Percentiles rank a stretch among this genome's conserved stretches.
phyloP scores from a whole-genome alignment of 305 asterid genomes.

The Fraxinus nigra region DNA sequence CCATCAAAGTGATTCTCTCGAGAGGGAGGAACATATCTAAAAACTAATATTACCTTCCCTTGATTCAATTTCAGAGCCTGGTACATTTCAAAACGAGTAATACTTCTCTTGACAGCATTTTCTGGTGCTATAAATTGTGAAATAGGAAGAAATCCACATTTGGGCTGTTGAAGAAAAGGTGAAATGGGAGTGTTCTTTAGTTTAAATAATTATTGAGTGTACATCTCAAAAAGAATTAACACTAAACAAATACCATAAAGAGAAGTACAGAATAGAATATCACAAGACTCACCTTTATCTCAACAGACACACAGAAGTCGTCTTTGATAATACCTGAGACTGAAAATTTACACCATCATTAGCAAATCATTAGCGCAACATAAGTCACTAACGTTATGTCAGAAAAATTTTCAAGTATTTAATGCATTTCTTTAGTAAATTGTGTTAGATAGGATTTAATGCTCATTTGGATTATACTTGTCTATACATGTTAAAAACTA shows the following conservation, averaged over 20 bases:
- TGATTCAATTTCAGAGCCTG: constrained; percentile 68
- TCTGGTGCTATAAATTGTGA: constrained; percentile 70
- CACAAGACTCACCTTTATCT: constrained; percentile 72
- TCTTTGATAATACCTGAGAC: constrained; percentile 51
- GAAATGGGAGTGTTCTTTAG: constrained; percentile 17
- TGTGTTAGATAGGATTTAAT: neutral
- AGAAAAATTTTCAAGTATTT: neutral
- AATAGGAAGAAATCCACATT: constrained; percentile 80
- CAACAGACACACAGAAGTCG: constrained; percentile 62
- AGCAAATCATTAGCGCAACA: constrained; percentile 22
- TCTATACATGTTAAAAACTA: neutral
- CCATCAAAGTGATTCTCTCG: constrained; percentile 8
- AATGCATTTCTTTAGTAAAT: neutral
- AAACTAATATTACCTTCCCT: constrained; percentile 53
- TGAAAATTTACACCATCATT: constrained; percentile 27
- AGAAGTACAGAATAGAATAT: constrained; percentile 4
- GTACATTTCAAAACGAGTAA: constrained; percentile 80
- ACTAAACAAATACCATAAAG: constrained; percentile 15
- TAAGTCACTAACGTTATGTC: neutral
- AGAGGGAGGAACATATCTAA: constrained; percentile 7
- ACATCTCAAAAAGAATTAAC: constrained; percentile 14
- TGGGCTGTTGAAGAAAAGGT: constrained; percentile 60
- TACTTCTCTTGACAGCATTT: constrained; percentile 61
- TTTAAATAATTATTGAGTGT: constrained; percentile 1
- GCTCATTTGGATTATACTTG: neutral